Evolutionary conservation across 805 yeast genomes (phyloP).

Genomic region (Kodamaea kakaduensis): DNA sequence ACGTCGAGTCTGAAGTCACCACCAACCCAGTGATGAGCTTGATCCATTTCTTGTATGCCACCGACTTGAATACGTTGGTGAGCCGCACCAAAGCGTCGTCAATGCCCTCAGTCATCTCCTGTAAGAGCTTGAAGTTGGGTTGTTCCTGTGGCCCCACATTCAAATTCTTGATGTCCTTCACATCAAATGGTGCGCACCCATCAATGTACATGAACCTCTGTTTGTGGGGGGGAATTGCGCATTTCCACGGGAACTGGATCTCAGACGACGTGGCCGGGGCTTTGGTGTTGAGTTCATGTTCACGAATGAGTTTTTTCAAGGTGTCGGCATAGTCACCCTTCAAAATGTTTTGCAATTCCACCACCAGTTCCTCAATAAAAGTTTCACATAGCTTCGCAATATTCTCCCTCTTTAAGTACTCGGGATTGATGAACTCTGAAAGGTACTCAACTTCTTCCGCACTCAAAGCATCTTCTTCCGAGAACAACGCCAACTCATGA

Average conservation of each 20-base stretch:
- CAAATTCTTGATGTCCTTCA: conserved; percentile 23
- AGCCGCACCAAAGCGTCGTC: conserved; percentile 48
- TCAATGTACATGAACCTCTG: conserved; percentile 82
- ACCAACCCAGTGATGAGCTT: conserved; percentile 55
- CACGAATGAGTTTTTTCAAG: conserved; percentile 47
- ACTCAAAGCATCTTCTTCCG: conserved; percentile 18
- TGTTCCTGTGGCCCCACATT: conserved; percentile 45
- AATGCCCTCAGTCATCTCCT: conserved; percentile 10
- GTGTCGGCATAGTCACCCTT: conserved; percentile 48
- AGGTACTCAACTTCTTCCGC: conserved; percentile 49
- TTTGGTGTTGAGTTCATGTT: conserved; percentile 55
- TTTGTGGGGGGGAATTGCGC: conserved; percentile 92
- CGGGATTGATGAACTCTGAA: conserved; percentile 50
- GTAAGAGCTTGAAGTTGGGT: conserved; percentile 46
- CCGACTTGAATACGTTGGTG: conserved; percentile 55
- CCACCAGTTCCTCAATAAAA: conserved; percentile 65
- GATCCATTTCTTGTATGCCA: conserved; percentile 68
- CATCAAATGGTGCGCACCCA: conserved; percentile 32
- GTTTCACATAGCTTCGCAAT: conserved; percentile 38
- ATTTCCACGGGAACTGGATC: conserved; percentile 73
- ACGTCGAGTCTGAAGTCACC: conserved; percentile 60
- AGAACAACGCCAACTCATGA: conserved; percentile 35
- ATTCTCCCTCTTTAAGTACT: conserved; percentile 36
- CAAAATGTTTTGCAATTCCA: conserved; percentile 64
- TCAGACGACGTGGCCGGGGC: conserved; percentile 57